These are phyloP conservation scores for Boletus insuetus DNA, from an alignment of 768 basidiomycete species.

Conservation along the genomic window DNA sequence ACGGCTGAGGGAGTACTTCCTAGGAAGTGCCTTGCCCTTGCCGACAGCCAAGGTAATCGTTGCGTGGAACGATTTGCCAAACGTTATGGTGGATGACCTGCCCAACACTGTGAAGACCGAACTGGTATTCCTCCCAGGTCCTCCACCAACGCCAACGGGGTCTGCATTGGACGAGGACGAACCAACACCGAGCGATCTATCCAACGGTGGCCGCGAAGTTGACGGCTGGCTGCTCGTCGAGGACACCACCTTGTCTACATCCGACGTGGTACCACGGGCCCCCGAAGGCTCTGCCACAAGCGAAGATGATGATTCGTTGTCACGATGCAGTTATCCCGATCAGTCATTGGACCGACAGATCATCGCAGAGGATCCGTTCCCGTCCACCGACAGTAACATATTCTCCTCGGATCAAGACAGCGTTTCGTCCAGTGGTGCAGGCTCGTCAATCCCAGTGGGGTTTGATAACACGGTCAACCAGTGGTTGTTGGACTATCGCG, in stretches of 20 bases:
- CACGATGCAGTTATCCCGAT: not conserved
- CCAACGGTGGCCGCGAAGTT: not conserved
- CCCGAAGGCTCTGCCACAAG: not conserved
- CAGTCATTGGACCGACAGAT: not conserved
- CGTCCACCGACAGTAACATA: not conserved
- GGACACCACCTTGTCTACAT: not conserved
- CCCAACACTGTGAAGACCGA: slow-evolving; percentile 7
- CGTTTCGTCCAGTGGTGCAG: not conserved
- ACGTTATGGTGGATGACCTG: slow-evolving; percentile 11
- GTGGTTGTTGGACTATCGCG: slow-evolving; percentile 24
- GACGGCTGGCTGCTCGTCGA: slow-evolving; percentile 3
- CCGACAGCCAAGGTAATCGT: slow-evolving; percentile 16
- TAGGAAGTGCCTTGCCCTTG: slow-evolving; percentile 8
- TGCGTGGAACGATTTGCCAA: slow-evolving; percentile 30
- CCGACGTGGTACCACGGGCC: not conserved
- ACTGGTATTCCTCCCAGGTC: slow-evolving; percentile 3
- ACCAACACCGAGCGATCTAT: not conserved
- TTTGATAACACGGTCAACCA: slow-evolving; percentile 17
- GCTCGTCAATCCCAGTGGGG: not conserved
- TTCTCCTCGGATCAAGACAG: slow-evolving; percentile 14
- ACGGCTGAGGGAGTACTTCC: slow-evolving; percentile 20
- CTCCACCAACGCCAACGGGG: slow-evolving; percentile 22
- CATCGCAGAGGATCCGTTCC: not conserved
- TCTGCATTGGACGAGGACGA: slow-evolving; percentile 2
- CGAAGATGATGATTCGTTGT: not conserved